phyloP scores from a whole-genome alignment of 805 yeast genomes.

The Ogataea methanolica region DNA sequence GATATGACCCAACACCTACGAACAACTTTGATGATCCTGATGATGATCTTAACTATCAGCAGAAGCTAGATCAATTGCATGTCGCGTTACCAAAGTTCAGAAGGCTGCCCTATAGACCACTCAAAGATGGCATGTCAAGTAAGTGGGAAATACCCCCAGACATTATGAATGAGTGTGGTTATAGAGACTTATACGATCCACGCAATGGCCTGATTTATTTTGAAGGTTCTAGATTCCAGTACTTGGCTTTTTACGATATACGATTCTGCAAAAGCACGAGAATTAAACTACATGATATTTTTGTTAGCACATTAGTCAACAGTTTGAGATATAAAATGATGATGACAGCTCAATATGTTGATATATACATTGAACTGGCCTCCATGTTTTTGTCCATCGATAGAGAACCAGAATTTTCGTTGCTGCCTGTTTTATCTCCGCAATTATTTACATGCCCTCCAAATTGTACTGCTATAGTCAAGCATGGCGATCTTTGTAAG shows the following conservation, averaged over 20 bases:
- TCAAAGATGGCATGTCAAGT: no score
- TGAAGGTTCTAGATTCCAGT: slow-evolving; percentile 53
- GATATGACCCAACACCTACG: slow-evolving; percentile 9
- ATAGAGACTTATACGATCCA: slow-evolving; percentile 26
- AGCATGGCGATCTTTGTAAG: slow-evolving; percentile 60
- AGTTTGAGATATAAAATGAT: slow-evolving; percentile 50
- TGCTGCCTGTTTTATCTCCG: slow-evolving; percentile 67
- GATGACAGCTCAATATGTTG: slow-evolving; percentile 77
- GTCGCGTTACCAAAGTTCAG: no score
- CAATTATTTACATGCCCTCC: slow-evolving; percentile 91
- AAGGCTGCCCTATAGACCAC: no score
- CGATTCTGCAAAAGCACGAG: slow-evolving; percentile 68
- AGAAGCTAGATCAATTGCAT: no score
- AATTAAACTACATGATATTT: slow-evolving; percentile 54
- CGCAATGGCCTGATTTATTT: slow-evolving; percentile 9
- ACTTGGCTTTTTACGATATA: slow-evolving; percentile 59
- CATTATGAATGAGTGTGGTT: slow-evolving; percentile 44
- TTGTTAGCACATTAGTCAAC: slow-evolving; percentile 59
- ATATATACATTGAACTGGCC: slow-evolving; percentile 70
- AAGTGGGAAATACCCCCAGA: slow-evolving; percentile 44
- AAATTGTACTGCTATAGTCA: slow-evolving; percentile 57
- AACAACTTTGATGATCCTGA: slow-evolving; percentile 2
- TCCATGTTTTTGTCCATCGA: slow-evolving; percentile 70
- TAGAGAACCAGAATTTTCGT: slow-evolving; percentile 82
- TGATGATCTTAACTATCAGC: no score